Conservation (phyloP, 2,329 filamentous ascomycete genomes). For the Alternaria atra region DNA sequence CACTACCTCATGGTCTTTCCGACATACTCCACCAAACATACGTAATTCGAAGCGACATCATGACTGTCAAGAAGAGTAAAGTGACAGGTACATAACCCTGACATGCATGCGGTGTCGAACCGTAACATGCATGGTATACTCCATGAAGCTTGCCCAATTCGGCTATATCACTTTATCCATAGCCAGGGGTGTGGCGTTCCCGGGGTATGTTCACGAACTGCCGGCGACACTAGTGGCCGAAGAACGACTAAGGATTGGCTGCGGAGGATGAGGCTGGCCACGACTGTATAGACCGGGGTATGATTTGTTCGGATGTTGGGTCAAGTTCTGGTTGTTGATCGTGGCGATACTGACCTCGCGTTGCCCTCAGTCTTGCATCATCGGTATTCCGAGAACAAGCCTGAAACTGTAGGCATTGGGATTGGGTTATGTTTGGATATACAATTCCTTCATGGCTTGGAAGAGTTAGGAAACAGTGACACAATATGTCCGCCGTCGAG, state of each 20-base stretch:
- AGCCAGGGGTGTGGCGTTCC: neutral
- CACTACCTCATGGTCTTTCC: neutral
- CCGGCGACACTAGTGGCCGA: neutral
- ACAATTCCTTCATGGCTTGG: neutral
- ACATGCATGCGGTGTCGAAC: neutral
- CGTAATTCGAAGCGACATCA: conserved; percentile 4
- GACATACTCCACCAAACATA: neutral
- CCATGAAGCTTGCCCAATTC: neutral
- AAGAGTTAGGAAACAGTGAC: neutral
- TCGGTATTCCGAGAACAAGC: neutral
- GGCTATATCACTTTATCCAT: neutral
- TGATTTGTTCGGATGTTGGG: neutral
- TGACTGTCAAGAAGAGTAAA: neutral
- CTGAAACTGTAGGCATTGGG: neutral
- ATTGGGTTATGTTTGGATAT: neutral
- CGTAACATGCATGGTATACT: neutral
- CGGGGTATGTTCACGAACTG: neutral
- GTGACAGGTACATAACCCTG: neutral
- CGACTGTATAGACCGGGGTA: neutral
- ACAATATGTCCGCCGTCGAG: neutral
- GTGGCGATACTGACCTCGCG: neutral
- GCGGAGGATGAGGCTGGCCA: neutral
- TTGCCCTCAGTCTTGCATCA: conserved; percentile 5
- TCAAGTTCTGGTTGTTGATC: neutral
- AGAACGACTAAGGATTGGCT: neutral